These are phyloP conservation scores for Lodderomyces margitis DNA, from an alignment of 1,139 yeast genomes.

Conservation along the genomic window DNA sequence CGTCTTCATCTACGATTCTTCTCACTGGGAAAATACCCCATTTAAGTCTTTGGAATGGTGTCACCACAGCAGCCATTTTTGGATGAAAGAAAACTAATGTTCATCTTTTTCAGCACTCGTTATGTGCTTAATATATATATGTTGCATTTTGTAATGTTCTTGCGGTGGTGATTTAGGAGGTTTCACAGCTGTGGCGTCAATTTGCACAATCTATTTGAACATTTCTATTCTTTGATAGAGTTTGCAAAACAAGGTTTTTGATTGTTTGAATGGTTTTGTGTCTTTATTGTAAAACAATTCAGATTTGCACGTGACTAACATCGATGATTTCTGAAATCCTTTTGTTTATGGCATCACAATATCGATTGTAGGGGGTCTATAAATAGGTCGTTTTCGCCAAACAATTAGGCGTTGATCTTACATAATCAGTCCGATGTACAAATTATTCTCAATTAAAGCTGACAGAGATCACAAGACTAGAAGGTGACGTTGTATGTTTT, in stretches of 20 bases:
- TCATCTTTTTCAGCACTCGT: neutral
- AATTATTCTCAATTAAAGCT: too few relatives aligned
- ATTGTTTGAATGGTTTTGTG: neutral
- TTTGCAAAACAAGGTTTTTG: neutral
- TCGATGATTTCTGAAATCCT: too few relatives aligned
- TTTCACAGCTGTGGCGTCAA: slow-evolving; percentile 1
- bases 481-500: too few relatives aligned
- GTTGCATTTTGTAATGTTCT: neutral
- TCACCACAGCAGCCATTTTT: slow-evolving; percentile 6
- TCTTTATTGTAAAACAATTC: neutral
- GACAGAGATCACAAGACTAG: too few relatives aligned
- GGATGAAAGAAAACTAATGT: neutral
- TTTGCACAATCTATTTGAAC: too few relatives aligned
- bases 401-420: too few relatives aligned
- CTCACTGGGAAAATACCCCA: slow-evolving; percentile 50
- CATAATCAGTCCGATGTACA: too few relatives aligned
- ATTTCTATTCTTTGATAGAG: neutral
- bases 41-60: slow-evolving; percentile 24
- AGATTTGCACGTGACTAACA: neutral
- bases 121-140: neutral
- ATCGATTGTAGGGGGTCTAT: too few relatives aligned
- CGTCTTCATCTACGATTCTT: slow-evolving; percentile 40
- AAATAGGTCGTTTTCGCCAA: too few relatives aligned
- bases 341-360: too few relatives aligned
- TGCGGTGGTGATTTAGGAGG: too few relatives aligned